Base-by-base conservation (phyloP, 352 stramenopile species). In the Phytophthora palmivora region DNA sequence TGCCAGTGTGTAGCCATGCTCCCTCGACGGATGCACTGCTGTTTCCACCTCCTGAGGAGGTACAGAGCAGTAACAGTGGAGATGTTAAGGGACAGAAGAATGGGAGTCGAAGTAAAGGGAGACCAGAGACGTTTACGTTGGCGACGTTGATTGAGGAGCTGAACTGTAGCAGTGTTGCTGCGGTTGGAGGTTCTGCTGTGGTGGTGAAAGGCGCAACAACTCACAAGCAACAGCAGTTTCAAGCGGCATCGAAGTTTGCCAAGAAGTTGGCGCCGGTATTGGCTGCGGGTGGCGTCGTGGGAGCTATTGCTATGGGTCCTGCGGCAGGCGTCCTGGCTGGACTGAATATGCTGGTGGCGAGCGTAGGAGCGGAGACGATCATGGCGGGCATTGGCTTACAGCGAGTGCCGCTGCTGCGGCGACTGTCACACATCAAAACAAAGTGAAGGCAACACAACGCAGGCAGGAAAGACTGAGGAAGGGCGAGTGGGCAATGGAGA, bases 401-500 rank as follows among this genome's bases (percentile, higher is more conserved):
- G 82, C 79, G 0, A 77, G 75, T 41, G 79, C 79, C 1, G 82
- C 78, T 0, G 78, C 82, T 10, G 78, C 81, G 1, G 81, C 78
- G 0, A 87, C 78, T 6, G 78, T 79, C 2, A 75, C 81, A 6
- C 76, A 78, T 28, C 75, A 87, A 43, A 75, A 66, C 21, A 87
- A 84, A 51, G 34, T 82, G 34, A 79, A 75, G 26, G 71, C 76
- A 4, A 63, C 67, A 0, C 68, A 78, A 47, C 58, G 68, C 1
- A 59, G 52, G 16, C 64, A 78, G 10, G 78, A 91, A 44, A 46
- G 70, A 37, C 34, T 87, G 32, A 66, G 79, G 37, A 78, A 73
- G 4, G 79, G 78, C 1, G 75, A 79, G 32, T 91, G 82, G 82
- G 82, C 82, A 3, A 91, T 86, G 71, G 61, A 86, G 48, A 85